These are phyloP conservation scores for Cerrena zonata DNA, from an alignment of 1,284 basidiomycete species.

Conservation along the genomic window DNA sequence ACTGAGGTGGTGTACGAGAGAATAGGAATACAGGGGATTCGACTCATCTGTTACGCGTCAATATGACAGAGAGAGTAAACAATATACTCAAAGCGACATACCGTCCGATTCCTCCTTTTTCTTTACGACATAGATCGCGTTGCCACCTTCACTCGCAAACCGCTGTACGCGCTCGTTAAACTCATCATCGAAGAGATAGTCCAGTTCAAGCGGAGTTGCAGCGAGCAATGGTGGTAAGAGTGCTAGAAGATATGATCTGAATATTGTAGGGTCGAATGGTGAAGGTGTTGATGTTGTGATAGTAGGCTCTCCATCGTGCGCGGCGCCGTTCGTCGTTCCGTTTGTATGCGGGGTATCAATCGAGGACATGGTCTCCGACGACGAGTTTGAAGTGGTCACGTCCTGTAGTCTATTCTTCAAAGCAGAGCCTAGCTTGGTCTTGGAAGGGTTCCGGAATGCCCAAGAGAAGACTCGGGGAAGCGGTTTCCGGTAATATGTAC, in stretches of 20 bases:
- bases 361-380: conserved; percentile 19
- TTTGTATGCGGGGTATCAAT: conserved; percentile 21
- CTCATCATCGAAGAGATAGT: conserved; percentile 64
- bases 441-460: conserved; percentile 16
- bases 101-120: conserved; percentile 66
- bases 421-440: conserved; percentile 8
- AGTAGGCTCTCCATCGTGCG: conserved; percentile 20
- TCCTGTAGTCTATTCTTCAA: conserved; percentile 6
- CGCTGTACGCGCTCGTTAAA: conserved; percentile 69
- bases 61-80: conserved; percentile 2
- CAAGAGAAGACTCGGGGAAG: conserved; percentile 17
- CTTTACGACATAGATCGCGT: conserved; percentile 75
- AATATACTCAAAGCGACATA: conserved; percentile 27
- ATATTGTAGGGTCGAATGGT: conserved; percentile 56
- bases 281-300: conserved; percentile 18
- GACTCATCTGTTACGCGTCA: conserved; percentile 46
- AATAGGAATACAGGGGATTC: conserved; percentile 59
- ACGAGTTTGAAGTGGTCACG: conserved; percentile 5
- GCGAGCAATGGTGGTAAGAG: conserved; percentile 74
- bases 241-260: conserved; percentile 61
- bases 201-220: conserved; percentile 55
- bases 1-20: conserved; percentile 66
- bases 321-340: conserved; percentile 19
- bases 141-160: conserved; percentile 69
- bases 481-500: conserved; percentile 16